These are phyloP conservation scores for Cryptosporidium viatorum DNA, from an alignment of 169 alveolate genomes.

Conservation along the genomic window DNA sequence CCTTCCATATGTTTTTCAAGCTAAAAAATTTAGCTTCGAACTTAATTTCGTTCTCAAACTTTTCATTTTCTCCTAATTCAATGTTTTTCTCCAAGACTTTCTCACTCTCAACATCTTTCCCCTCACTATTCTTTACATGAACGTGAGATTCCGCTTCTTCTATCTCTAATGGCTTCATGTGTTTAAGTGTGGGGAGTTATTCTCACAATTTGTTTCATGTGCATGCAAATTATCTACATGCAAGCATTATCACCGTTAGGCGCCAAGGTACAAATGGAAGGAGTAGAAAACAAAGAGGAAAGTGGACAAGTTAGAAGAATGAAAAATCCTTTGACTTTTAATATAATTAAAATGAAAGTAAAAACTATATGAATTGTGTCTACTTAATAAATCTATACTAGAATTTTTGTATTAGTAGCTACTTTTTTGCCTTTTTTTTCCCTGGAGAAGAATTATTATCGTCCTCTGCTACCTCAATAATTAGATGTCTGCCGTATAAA, in stretches of 20 bases:
- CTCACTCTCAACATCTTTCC: not conserved
- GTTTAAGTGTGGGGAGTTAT: not conserved
- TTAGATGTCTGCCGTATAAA: conserved; percentile 92
- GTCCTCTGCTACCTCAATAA: conserved; percentile 88
- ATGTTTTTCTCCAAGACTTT: not conserved
- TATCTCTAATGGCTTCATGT: not conserved
- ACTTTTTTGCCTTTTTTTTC: not conserved
- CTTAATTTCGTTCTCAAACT: not conserved
- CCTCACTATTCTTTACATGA: not conserved
- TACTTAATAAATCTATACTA: not conserved
- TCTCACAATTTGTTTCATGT: not conserved
- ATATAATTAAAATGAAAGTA: not conserved
- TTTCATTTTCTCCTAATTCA: not conserved
- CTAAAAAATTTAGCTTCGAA: conserved; percentile 19
- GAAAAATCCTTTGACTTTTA: too few species aligned
- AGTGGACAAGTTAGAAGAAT: not conserved
- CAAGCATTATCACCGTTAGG: not conserved
- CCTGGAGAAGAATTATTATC: conserved; percentile 18
- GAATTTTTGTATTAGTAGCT: not conserved
- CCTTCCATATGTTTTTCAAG: not conserved
- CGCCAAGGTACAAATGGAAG: not conserved
- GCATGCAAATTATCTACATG: not conserved
- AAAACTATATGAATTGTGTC: not conserved
- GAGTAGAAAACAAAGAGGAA: not conserved
- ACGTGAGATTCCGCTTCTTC: not conserved